Conservation (phyloP, 1,284 basidiomycete species). For the Ceratobasidium sp. region DNA sequence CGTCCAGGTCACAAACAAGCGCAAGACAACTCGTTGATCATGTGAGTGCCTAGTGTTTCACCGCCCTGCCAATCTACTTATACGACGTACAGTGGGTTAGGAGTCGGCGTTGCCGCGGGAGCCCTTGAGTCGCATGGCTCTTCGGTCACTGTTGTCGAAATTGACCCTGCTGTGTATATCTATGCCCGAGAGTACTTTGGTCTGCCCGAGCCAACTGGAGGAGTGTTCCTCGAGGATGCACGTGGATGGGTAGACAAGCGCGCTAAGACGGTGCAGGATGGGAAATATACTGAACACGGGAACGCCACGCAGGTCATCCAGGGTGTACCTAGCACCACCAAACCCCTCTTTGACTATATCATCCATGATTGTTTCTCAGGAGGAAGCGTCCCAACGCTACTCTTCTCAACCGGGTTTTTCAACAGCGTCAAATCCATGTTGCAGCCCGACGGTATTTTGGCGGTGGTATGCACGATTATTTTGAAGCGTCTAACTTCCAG, state of each 20-base stretch:
- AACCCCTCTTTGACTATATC: constrained; percentile 69
- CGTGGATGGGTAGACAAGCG: constrained; percentile 64
- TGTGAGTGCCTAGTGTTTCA: constrained; percentile 58
- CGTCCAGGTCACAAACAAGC: constrained; percentile 52
- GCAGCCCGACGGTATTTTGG: constrained; percentile 75
- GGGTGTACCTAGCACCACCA: neutral
- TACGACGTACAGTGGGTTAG: constrained; percentile 70
- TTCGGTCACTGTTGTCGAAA: constrained; percentile 77
- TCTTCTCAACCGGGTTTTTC: constrained; percentile 88
- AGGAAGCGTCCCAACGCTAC: constrained; percentile 78
- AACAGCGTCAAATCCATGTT: constrained; percentile 67
- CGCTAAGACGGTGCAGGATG: constrained; percentile 40
- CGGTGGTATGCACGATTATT: constrained; percentile 62
- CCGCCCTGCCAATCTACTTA: neutral
- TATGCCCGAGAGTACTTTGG: constrained; percentile 81
- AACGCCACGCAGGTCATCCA: neutral
- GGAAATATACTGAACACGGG: constrained; percentile 17
- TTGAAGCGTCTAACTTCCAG: constrained; percentile 4
- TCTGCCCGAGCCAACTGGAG: constrained; percentile 62
- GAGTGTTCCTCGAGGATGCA: constrained; percentile 77
- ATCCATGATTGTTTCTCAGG: constrained; percentile 94
- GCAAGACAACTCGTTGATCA: constrained; percentile 61
- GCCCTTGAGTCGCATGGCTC: constrained; percentile 73
- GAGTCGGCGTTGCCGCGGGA: constrained; percentile 78
- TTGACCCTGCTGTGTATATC: constrained; percentile 86